Evolutionary conservation across 2,329 filamentous ascomycete genomes (phyloP), one percentile per base, ranked within the genome.

Genomic region (Fusarium pseudoanthophilum): DNA sequence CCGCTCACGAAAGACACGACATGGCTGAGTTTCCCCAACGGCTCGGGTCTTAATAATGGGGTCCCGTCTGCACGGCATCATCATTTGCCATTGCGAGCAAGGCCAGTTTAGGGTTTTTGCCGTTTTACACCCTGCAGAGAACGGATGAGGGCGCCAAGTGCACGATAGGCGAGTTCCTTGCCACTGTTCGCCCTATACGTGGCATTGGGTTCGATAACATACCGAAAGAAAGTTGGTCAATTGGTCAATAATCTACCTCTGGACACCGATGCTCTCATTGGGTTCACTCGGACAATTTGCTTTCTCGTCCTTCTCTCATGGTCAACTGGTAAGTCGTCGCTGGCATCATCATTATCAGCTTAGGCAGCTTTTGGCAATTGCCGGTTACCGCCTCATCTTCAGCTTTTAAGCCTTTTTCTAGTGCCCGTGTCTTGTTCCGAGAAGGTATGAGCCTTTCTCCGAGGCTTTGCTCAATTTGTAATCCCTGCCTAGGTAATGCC

Each of bases 21-120:
- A 56, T 62, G 34, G 48, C 37, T 66, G 65, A 24, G 32, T 53
- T 55, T 60, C 24, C 32, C n/a, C 45, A 74, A 59, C 71, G 67
- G 71, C 37, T 43, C 71, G 67, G 71, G 24, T 56, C 30, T 51
- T 39, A 57, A 56, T 14, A 36, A 24, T 51, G 43, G 42, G 32
- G 56, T 46, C 24, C 39, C 53, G n/a, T 46, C 40, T 66, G 53
- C 45, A 46, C 21, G 42, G 39, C 45, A 60, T 52, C 39, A 42
- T 58, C 52, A 66, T 58, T 60, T 43, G 61, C 65, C 49, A 51
- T 37, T 36, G 21, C 28, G 15, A 42, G 7, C 8, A 30, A 42
- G 62, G 62, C 43, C 39, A 51, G 67, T 68, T 72, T 61, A 68
- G 49, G 67, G 71, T 72, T 73, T 69, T 20, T 59, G 63, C 71